Conservation (phyloP, 1,139 yeast genomes). For the Scheffersomyces insectosa region DNA sequence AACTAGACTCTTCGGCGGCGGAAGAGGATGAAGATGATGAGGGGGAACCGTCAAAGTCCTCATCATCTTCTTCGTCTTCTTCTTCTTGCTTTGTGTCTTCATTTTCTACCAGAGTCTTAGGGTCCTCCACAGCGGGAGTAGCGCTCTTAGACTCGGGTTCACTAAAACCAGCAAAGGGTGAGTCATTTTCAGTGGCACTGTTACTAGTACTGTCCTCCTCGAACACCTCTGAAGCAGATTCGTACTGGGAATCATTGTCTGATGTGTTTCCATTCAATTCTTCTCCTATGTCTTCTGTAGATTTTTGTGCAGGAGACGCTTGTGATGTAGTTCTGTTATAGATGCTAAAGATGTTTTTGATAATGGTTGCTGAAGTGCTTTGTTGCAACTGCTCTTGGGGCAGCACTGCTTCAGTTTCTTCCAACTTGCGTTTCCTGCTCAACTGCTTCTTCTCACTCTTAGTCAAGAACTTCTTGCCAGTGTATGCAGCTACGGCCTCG, state of each 20-base stretch:
- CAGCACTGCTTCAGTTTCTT: not conserved
- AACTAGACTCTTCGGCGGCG: constrained; percentile 1
- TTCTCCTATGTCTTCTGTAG: constrained; percentile 15
- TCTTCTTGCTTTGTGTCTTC: constrained; percentile 23
- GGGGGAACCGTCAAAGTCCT: constrained; percentile 15
- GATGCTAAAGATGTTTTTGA: not conserved
- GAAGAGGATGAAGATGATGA: constrained; percentile 1
- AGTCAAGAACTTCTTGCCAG: constrained; percentile 51
- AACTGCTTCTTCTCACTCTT: constrained; percentile 36
- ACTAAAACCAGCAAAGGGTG: constrained; percentile 17
- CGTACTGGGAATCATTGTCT: constrained; percentile 26
- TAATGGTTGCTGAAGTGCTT: not conserved
- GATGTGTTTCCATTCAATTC: constrained; percentile 19
- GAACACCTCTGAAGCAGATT: constrained; percentile 33
- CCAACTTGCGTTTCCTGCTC: constrained; percentile 15
- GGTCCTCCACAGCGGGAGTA: constrained; percentile 6
- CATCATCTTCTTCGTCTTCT: constrained; percentile 23
- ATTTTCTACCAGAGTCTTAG: constrained; percentile 14
- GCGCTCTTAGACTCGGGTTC: constrained; percentile 7
- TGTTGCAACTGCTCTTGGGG: not conserved
- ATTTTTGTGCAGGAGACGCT: too few relatives aligned
- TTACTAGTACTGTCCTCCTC: constrained; percentile 3
- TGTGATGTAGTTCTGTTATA: not conserved
- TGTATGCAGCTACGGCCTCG: constrained; percentile 61
- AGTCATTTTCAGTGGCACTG: constrained; percentile 6